Evolutionary conservation across 768 basidiomycete species (phyloP).

Genomic region (Trametes elegans): DNA sequence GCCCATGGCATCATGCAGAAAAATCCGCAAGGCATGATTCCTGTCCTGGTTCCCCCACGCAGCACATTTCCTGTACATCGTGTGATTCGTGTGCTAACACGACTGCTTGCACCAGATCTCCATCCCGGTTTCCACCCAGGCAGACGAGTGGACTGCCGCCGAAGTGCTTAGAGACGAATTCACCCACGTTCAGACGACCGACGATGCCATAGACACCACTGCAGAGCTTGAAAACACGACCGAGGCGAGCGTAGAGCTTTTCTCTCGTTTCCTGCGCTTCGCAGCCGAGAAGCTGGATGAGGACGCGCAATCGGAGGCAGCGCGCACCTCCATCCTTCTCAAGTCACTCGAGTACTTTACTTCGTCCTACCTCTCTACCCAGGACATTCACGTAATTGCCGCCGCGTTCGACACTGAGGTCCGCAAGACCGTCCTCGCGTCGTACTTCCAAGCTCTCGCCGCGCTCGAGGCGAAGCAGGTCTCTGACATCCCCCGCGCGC

Average conservation of each 20-base stretch:
- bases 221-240: constrained; percentile 49
- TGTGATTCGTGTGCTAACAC: not conserved
- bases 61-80: too few relatives aligned
- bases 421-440: constrained; percentile 71
- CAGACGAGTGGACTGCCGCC: constrained; percentile 88
- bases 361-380: constrained; percentile 61
- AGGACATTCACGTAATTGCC: constrained; percentile 81
- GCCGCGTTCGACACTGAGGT: constrained; percentile 72
- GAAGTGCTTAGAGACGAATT: constrained; percentile 93
- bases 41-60: too few relatives aligned
- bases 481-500: constrained; percentile 53
- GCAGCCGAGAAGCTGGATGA: constrained; percentile 61
- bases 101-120: constrained; percentile 52
- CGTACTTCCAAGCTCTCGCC: constrained; percentile 78
- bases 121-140: constrained; percentile 79
- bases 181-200: constrained; percentile 55
- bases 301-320: constrained; percentile 48
- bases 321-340: constrained; percentile 65
- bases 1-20: not conserved
- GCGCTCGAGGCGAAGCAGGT: constrained; percentile 58
- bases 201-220: constrained; percentile 55
- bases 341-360: constrained; percentile 80
- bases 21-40: not conserved
- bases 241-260: constrained; percentile 74
- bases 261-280: constrained; percentile 81